Conservation (phyloP, 331 rosid genomes). For the Phaseolus coccineus region DNA sequence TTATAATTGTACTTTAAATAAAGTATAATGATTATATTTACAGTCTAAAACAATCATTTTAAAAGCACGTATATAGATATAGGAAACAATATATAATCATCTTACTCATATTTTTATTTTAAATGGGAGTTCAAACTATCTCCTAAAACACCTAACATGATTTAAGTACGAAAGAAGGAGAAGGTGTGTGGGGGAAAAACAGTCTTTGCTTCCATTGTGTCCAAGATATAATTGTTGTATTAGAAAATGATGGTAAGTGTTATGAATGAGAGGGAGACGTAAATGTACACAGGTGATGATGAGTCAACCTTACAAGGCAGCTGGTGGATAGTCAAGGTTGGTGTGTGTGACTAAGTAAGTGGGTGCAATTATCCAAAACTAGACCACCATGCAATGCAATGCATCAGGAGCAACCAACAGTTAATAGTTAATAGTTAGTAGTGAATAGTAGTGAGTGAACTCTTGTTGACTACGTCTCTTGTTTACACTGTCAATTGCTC, state of each 20-base stretch:
- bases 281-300: neutral
- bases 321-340: neutral
- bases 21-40: too few relatives aligned
- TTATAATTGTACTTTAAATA: too few relatives aligned
- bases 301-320: conserved; percentile 13
- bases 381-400: neutral
- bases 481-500: neutral
- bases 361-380: neutral
- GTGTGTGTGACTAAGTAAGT: neutral
- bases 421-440: too few relatives aligned
- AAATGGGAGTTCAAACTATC: too few relatives aligned
- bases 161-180: neutral
- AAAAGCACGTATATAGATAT: too few relatives aligned
- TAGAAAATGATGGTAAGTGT: neutral
- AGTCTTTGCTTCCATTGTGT: neutral
- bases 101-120: too few relatives aligned
- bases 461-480: conserved; percentile 6
- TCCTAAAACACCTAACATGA: too few relatives aligned
- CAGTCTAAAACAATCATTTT: too few relatives aligned
- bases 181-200: neutral
- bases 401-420: too few relatives aligned
- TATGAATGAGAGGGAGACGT: neutral
- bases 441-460: neutral
- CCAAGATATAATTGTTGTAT: neutral
- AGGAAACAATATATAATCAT: too few relatives aligned